Conservation (phyloP, 768 basidiomycete species). For the Grammothele lineata region DNA sequence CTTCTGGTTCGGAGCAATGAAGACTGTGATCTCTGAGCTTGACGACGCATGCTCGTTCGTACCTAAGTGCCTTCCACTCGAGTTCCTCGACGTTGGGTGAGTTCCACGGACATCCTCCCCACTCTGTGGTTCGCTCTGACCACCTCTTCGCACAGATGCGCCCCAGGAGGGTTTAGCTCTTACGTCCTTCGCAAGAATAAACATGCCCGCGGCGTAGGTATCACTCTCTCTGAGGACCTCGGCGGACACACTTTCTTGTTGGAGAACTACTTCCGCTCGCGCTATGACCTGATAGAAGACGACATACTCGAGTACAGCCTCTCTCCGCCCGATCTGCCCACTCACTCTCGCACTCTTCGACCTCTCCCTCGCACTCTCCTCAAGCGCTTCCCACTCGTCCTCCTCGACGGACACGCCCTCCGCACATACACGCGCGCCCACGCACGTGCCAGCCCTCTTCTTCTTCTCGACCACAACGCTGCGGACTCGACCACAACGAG, state of each 20-base stretch:
- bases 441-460: too few species aligned
- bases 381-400: constrained; percentile 24
- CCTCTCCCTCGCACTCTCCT: neutral
- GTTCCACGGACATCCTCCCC: neutral
- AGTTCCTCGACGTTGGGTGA: constrained; percentile 20
- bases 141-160: constrained; percentile 10
- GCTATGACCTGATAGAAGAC: constrained; percentile 5
- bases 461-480: neutral
- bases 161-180: constrained; percentile 20
- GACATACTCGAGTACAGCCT: constrained; percentile 15
- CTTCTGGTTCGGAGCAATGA: constrained; percentile 19
- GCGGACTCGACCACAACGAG: neutral
- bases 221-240: constrained; percentile 7
- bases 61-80: neutral
- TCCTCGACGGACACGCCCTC: constrained; percentile 32
- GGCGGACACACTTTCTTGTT: constrained; percentile 13
- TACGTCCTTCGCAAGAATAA: constrained; percentile 11
- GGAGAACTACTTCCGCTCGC: neutral
- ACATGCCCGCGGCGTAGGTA: constrained; percentile 9
- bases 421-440: constrained; percentile 14
- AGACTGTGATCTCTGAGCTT: constrained; percentile 17
- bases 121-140: neutral
- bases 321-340: constrained; percentile 1
- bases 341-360: neutral
- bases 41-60: constrained; percentile 12